These are phyloP conservation scores for Pythium dissimile DNA, from an alignment of 352 stramenopile genomes.

Conservation along the genomic window DNA sequence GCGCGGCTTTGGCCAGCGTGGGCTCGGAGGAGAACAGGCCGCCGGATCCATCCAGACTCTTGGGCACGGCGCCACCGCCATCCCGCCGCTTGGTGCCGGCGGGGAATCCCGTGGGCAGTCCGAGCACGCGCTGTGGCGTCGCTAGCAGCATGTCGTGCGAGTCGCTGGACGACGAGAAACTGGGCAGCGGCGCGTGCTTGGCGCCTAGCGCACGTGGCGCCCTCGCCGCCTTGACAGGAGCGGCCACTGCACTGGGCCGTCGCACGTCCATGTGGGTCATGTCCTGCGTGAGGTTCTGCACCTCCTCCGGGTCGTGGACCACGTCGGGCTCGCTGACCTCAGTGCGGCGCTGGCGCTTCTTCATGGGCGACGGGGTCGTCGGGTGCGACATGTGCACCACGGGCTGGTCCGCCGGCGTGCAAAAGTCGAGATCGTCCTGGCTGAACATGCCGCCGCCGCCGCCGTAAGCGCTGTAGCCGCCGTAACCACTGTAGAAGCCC, in stretches of 20 bases:
- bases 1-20: slow-evolving; percentile 1
- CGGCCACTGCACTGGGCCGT: background rate
- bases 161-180: slow-evolving; percentile 53
- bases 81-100: background rate
- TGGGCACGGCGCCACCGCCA: background rate
- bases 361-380: slow-evolving; percentile 77
- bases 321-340: slow-evolving; percentile 21
- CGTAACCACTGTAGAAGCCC: background rate
- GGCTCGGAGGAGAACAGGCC: background rate
- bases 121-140: slow-evolving; percentile 29
- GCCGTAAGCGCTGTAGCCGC: slow-evolving; percentile 16
- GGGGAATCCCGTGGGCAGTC: slow-evolving; percentile 12
- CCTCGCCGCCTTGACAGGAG: background rate
- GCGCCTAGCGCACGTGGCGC: background rate
- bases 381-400: slow-evolving; percentile 80
- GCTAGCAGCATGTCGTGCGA: slow-evolving; percentile 31
- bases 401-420: slow-evolving; percentile 78
- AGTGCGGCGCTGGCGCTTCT: slow-evolving; percentile 54
- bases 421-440: slow-evolving; percentile 84
- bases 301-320: slow-evolving; percentile 56
- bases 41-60: background rate
- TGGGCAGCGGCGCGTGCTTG: slow-evolving; percentile 23
- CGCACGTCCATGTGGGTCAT: slow-evolving; percentile 75
- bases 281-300: slow-evolving; percentile 70
- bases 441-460: slow-evolving; percentile 58